These are phyloP conservation scores for Dipteronia sinensis DNA, from an alignment of 345 rosid species.

Conservation along the genomic window DNA sequence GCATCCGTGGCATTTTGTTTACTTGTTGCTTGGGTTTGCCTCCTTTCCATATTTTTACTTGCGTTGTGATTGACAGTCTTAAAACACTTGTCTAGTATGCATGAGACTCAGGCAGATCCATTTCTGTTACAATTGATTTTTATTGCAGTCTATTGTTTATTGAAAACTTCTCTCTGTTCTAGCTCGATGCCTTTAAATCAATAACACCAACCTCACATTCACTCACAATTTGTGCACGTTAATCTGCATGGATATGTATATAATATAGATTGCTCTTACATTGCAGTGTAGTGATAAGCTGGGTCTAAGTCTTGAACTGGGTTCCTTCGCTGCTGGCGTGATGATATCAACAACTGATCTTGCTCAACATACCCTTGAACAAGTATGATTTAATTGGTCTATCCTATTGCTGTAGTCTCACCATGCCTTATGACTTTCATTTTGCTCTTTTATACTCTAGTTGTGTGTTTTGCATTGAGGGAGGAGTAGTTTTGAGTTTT, in stretches of 20 bases:
- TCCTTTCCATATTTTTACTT: conserved; percentile 31
- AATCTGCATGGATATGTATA: conserved; percentile 6
- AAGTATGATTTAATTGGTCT: conserved; percentile 47
- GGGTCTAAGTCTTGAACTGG: conserved; percentile 95
- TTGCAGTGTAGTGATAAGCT: conserved; percentile 98
- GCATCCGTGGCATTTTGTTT: conserved; percentile 97
- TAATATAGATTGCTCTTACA: conserved; percentile 20
- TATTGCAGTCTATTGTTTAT: background rate
- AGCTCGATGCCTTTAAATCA: background rate
- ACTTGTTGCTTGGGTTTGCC: conserved; percentile 95
- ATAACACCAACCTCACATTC: background rate
- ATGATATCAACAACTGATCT: conserved; percentile 99
- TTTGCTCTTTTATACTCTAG: conserved; percentile 13
- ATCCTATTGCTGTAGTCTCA: conserved; percentile 16
- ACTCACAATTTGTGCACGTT: background rate
- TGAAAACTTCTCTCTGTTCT: background rate
- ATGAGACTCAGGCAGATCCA: background rate
- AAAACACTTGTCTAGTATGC: background rate
- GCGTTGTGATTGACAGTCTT: conserved; percentile 9
- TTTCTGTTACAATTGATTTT: conserved; percentile 5
- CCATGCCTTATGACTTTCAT: conserved; percentile 10
- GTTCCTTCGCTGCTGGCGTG: conserved; percentile 98
- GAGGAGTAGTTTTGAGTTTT: background rate
- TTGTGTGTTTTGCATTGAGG: conserved; percentile 14
- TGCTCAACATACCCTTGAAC: conserved; percentile 93